Evolutionary conservation across 2,329 filamentous ascomycete genomes (phyloP), one percentile per base, ranked within the genome.

Genomic region (Arthrinium puccinioides): DNA sequence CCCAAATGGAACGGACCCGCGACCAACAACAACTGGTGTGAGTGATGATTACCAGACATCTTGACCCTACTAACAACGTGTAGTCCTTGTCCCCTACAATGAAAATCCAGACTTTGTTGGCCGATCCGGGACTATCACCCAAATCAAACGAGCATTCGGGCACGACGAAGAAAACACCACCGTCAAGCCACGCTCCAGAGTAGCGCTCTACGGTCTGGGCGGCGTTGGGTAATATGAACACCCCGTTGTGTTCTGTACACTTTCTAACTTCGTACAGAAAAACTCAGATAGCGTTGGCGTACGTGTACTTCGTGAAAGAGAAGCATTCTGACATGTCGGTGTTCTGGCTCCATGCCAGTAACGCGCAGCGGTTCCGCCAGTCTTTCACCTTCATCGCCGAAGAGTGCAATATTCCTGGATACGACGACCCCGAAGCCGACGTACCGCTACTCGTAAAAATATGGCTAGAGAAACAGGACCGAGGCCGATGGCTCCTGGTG

Each of bases 291-390:
- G 56, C 53, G 0, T 31, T 60, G 9, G 45, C 38, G 8, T 60
- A 58, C 21, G 42, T 37, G 7, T 52, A 52, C 34, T 48, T 50
- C 50, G 33, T 53, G 4, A 39, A 26, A 2, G 28, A 48, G 9
- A 32, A 21, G 9, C 32, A 25, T 9, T 45, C 45, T 3, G 49
- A 54, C 1, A 36, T 48, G 5, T 58, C 55, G 0, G 37, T 62
- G 1, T 60, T 58, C 33, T 61, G 57, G 58, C 47, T 62, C 13
- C 52, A 59, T 32, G 58, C 53, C 1, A 57, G 51, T 41, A 61
- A 41, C 38, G 25, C 39, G 0, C 47, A 56, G 10, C 53, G 50
- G 4, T 58, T 60, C 32, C 48, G 46, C 4, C 40, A 56, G 39
- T 37, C 49, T 5, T 60, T 47, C 28, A 27, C 40, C 20, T 46